These are phyloP conservation scores for Debaryomyces subglobosus DNA, from an alignment of 1,139 yeast species.

Conservation along the genomic window DNA sequence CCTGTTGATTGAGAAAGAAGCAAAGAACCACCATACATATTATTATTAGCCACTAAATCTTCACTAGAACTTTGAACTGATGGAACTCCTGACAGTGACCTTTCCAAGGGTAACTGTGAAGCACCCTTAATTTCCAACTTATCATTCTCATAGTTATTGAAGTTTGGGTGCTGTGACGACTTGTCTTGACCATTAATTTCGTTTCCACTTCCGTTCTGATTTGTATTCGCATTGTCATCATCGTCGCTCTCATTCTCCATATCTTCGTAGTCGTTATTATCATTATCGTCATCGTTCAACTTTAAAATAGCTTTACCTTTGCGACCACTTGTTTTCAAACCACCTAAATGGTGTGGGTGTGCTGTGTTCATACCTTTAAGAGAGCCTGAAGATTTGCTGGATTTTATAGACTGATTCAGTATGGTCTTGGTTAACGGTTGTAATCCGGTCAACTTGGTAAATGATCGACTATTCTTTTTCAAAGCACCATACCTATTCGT, in stretches of 20 bases:
- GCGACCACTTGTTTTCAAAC: slow-evolving; percentile 42
- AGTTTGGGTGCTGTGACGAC: not conserved
- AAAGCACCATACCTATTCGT: slow-evolving; percentile 24
- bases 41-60: slow-evolving; percentile 30
- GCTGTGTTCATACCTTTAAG: slow-evolving; percentile 33
- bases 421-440: slow-evolving; percentile 46
- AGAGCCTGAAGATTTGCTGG: slow-evolving; percentile 39
- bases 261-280: slow-evolving; percentile 37
- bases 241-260: slow-evolving; percentile 16
- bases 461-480: slow-evolving; percentile 42
- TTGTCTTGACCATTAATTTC: not conserved
- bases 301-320: slow-evolving; percentile 46
- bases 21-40: slow-evolving; percentile 48
- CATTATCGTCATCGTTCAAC: slow-evolving; percentile 36
- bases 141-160: not conserved
- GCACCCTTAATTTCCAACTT: not conserved
- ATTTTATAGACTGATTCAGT: slow-evolving; percentile 33
- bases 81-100: not conserved
- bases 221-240: not conserved
- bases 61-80: slow-evolving; percentile 30
- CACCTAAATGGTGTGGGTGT: slow-evolving; percentile 21
- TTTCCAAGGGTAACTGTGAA: not conserved
- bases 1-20: slow-evolving; percentile 52
- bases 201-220: not conserved
- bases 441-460: slow-evolving; percentile 29